These are phyloP conservation scores for Crithidia mellificae DNA, from an alignment of 208 protist genomes.

Conservation along the genomic window DNA sequence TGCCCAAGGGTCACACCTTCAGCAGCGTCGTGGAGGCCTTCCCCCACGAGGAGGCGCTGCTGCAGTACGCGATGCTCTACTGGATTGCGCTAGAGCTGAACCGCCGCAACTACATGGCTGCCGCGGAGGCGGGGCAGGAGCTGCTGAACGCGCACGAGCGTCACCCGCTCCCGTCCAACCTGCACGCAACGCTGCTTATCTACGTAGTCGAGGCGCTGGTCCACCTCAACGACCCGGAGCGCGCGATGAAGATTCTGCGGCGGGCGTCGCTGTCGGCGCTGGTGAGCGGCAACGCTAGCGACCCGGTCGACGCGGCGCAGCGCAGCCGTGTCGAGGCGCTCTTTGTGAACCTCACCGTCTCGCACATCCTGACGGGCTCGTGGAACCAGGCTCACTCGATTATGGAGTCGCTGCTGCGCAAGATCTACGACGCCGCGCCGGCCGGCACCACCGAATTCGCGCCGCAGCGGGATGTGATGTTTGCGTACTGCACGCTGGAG, in stretches of 20 bases:
- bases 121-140: constrained; percentile 68
- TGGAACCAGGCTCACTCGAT: constrained; percentile 84
- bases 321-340: constrained; percentile 83
- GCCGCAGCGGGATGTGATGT: constrained; percentile 64
- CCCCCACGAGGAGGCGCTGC: constrained; percentile 54
- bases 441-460: constrained; percentile 49
- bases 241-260: constrained; percentile 72
- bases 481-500: constrained; percentile 76
- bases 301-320: constrained; percentile 65
- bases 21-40: constrained; percentile 60
- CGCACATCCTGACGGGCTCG: constrained; percentile 78
- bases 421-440: constrained; percentile 66
- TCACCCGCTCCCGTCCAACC: constrained; percentile 53
- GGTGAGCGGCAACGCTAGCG: constrained; percentile 36
- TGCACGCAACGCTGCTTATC: constrained; percentile 77
- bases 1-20: constrained; percentile 65
- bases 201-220: constrained; percentile 85
- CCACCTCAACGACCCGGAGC: constrained; percentile 80
- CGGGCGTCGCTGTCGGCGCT: constrained; percentile 69
- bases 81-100: constrained; percentile 75
- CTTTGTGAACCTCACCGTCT: constrained; percentile 81
- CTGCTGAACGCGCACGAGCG: constrained; percentile 68
- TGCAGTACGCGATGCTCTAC: constrained; percentile 80
- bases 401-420: constrained; percentile 79
- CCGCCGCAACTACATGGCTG: constrained; percentile 77